Base-by-base conservation (phyloP, 768 basidiomycete species). In the Boletellus sp. region DNA sequence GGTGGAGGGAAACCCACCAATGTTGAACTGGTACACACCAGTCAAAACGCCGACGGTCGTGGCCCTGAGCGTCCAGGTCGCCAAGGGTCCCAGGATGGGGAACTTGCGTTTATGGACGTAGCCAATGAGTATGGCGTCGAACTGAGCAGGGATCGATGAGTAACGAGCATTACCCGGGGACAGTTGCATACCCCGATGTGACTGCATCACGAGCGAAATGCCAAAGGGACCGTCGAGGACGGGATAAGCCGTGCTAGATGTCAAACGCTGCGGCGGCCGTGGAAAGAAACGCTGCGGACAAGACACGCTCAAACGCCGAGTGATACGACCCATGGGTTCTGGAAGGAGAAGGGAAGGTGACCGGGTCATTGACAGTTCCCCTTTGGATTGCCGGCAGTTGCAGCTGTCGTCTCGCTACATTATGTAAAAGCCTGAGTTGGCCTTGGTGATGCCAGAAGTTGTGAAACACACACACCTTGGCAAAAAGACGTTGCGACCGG, bases 11-110 rank as follows among this genome's bases (percentile, higher is more conserved):
- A 31, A 77, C 89, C 57, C 59, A 96, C 96, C 94, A 55, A 99
- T 84, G 74, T 98, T 97, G 77, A 98, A 97, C 69, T 96, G 88
- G 74, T 96, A 99, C 6, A 97, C 80, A 15, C 96, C 95, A 39
- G 92, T 83, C 45, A 94, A 77, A 5, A 88, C 83, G 19, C 84
- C 91, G 34, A 85, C 80, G 24, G 96, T 97, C 6, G 83, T 73
- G 6, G 80, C 69, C 41, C 93, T 79, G 48, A 97, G 75, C 8
- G 74, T 67, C 95, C 95, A 98, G n/a, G 74, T 81, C 12, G 69
- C 60, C 40, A 84, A 47, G 1, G 74, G 81, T 11, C 90, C 94
- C 51, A 93, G 45, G 38, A 83, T 56, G n/a, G 93, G 91, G 77
- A 88, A 96, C 71, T 99, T 98, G 70, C 95, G 89, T 22, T 79